Evolutionary conservation across 352 stramenopile genomes (phyloP).

Genomic region (Pythium vanterpoolii): DNA sequence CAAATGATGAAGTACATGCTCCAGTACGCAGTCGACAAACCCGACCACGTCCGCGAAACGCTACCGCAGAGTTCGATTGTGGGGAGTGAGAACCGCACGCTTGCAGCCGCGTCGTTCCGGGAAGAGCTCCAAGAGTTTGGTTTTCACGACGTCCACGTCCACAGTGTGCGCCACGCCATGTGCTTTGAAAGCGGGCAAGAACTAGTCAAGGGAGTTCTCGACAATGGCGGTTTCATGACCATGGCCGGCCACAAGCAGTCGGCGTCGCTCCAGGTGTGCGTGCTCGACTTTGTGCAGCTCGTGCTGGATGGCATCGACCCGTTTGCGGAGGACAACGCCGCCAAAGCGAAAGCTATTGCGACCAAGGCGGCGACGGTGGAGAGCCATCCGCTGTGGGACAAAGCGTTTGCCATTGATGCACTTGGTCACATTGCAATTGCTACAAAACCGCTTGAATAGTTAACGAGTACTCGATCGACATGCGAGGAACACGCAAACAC

Average conservation of each 20-base stretch:
- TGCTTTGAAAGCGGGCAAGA: slow-evolving; percentile 19
- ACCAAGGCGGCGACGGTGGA: background rate
- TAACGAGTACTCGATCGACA: too few species aligned
- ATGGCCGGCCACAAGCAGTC: slow-evolving; percentile 5
- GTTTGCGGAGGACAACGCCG: slow-evolving; percentile 6
- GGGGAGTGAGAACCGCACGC: slow-evolving; percentile 2
- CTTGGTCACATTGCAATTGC: slow-evolving; percentile 14
- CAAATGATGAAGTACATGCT: slow-evolving; percentile 7
- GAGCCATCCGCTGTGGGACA: slow-evolving; percentile 12
- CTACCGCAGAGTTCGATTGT: background rate
- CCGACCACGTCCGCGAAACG: background rate
- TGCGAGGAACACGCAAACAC: background rate
- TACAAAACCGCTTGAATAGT: too few species aligned
- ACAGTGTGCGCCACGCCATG: slow-evolving; percentile 12
- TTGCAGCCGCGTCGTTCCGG: slow-evolving; percentile 5
- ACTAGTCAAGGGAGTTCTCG: slow-evolving; percentile 7
- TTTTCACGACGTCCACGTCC: slow-evolving; percentile 11
- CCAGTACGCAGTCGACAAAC: background rate
- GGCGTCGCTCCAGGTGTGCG: background rate
- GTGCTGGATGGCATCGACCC: slow-evolving; percentile 12
- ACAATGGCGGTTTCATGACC: background rate
- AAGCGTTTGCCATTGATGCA: slow-evolving; percentile 3
- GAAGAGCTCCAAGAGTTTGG: slow-evolving; percentile 20
- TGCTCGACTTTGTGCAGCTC: slow-evolving; percentile 16
- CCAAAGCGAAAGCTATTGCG: background rate